Percentiles rank a stretch among this genome's conserved stretches.
Conservation (phyloP, 306 rosid genomes). For the Fagus crenata region DNA sequence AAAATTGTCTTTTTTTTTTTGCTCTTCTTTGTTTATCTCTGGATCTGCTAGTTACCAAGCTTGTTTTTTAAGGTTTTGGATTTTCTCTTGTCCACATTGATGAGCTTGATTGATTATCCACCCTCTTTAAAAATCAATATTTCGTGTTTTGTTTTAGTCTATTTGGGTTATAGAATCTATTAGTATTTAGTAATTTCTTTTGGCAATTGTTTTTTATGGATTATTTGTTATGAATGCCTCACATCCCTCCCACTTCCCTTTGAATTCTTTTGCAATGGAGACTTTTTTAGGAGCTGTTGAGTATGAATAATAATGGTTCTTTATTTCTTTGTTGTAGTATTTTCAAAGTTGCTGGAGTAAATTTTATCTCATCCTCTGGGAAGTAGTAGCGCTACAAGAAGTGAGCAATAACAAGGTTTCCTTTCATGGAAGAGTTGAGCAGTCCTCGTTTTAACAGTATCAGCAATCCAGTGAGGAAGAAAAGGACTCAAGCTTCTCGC, state of each 20-base stretch:
- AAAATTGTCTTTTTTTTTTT: background rate
- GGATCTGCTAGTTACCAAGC: constrained; percentile 1
- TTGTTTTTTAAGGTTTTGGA: background rate
- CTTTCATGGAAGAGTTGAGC: constrained; percentile 69
- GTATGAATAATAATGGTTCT: constrained; percentile 25
- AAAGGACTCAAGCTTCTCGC: constrained; percentile 82
- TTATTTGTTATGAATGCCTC: constrained; percentile 2
- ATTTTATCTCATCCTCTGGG: constrained; percentile 10
- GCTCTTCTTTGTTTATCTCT: background rate
- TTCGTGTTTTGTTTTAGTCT: background rate
- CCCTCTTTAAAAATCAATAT: background rate
- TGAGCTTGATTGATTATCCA: background rate
- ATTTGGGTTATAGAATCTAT: background rate
- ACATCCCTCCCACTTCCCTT: background rate
- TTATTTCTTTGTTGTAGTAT: constrained; percentile 28
- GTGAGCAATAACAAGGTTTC: constrained; percentile 22
- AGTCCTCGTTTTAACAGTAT: constrained; percentile 52
- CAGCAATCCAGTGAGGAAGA: constrained; percentile 66
- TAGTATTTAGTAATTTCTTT: background rate
- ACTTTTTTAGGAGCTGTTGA: background rate
- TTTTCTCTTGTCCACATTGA: constrained; percentile 1
- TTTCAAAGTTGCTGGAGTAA: constrained; percentile 11
- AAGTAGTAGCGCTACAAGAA: constrained; percentile 24
- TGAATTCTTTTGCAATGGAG: constrained; percentile 16
- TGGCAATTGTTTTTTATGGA: background rate